A percentile compares a stretch with the other conserved stretches of the same genome.
Evolutionary conservation across 352 stramenopile species (phyloP).

Genomic region (Pythium graminicola): DNA sequence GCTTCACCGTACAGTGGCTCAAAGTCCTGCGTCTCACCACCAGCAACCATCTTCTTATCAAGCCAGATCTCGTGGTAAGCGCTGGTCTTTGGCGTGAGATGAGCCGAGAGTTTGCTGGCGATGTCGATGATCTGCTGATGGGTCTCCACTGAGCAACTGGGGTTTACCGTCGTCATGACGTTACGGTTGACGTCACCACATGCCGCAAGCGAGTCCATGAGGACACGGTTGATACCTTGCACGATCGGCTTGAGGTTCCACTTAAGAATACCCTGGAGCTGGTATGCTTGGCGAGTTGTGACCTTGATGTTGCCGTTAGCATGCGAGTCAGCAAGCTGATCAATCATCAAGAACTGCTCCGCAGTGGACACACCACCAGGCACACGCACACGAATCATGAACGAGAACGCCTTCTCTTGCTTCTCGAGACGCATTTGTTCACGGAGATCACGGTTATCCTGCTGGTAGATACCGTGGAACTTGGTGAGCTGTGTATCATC

Average conservation of each 20-base stretch:
- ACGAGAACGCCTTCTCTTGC: constrained; percentile 91
- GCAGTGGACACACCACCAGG: constrained; percentile 91
- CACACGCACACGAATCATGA: constrained; percentile 97
- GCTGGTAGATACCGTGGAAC: constrained; percentile 98
- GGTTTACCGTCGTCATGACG: constrained; percentile 92
- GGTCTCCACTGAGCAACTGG: constrained; percentile 82
- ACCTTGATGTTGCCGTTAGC: constrained; percentile 94
- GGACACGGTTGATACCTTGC: constrained; percentile 83
- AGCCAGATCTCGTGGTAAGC: constrained; percentile 98
- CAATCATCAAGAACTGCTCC: constrained; percentile 91
- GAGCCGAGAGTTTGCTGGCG: constrained; percentile 87
- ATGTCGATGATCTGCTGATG: constrained; percentile 80
- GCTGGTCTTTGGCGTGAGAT: constrained; percentile 91
- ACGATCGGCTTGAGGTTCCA: constrained; percentile 96
- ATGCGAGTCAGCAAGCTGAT: constrained; percentile 90
- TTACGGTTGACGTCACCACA: constrained; percentile 97
- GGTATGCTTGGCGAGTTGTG: constrained; percentile 96
- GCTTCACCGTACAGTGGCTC: constrained; percentile 97
- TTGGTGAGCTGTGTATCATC: constrained; percentile 88
- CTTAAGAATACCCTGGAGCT: constrained; percentile 97
- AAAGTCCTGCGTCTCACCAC: constrained; percentile 89
- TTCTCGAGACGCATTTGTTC: constrained; percentile 73
- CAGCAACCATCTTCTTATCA: constrained; percentile 95
- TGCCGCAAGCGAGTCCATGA: constrained; percentile 93
- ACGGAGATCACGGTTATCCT: constrained; percentile 91